phyloP scores from a whole-genome alignment of 116 monocot species.

The Zostera marina region DNA sequence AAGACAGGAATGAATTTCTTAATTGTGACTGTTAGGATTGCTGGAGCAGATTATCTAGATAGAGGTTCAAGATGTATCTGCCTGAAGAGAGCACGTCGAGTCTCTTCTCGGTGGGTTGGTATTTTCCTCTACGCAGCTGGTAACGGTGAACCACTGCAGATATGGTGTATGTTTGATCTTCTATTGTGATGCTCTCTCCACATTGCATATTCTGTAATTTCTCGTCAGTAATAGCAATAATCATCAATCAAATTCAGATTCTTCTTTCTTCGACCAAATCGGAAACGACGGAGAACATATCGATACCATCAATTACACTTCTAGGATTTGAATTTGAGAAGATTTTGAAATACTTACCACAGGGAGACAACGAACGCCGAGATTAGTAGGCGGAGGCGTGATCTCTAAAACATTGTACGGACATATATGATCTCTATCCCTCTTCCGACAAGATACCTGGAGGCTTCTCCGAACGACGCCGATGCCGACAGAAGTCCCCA shows the following conservation, averaged over 20 bases:
- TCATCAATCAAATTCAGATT: not conserved
- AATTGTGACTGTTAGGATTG: slow-evolving; percentile 24
- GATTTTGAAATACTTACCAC: not conserved
- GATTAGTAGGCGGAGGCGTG: slow-evolving; percentile 40
- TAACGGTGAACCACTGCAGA: slow-evolving; percentile 71
- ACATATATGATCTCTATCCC: slow-evolving; percentile 25
- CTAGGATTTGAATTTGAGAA: not conserved
- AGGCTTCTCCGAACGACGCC: not conserved
- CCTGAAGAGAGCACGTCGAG: slow-evolving; percentile 80
- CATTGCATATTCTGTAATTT: slow-evolving; percentile 61
- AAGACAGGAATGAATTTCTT: too few relatives aligned
- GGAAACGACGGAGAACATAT: too few relatives aligned
- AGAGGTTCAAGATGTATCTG: slow-evolving; percentile 81
- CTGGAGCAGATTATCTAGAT: slow-evolving; percentile 60
- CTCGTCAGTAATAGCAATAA: not conserved
- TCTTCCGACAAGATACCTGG: slow-evolving; percentile 35
- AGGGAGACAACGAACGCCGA: slow-evolving; percentile 7
- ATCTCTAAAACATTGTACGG: slow-evolving; percentile 60
- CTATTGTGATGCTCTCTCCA: slow-evolving; percentile 80
- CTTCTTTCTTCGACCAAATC: not conserved
- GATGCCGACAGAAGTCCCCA: not conserved
- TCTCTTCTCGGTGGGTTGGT: slow-evolving; percentile 89
- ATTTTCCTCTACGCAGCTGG: slow-evolving; percentile 76
- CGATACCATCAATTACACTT: not conserved
- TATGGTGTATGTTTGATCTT: slow-evolving; percentile 68